Evolutionary conservation across 1,284 basidiomycete genomes (phyloP).

Genomic region (Ceratorhiza oryzae-sativae): DNA sequence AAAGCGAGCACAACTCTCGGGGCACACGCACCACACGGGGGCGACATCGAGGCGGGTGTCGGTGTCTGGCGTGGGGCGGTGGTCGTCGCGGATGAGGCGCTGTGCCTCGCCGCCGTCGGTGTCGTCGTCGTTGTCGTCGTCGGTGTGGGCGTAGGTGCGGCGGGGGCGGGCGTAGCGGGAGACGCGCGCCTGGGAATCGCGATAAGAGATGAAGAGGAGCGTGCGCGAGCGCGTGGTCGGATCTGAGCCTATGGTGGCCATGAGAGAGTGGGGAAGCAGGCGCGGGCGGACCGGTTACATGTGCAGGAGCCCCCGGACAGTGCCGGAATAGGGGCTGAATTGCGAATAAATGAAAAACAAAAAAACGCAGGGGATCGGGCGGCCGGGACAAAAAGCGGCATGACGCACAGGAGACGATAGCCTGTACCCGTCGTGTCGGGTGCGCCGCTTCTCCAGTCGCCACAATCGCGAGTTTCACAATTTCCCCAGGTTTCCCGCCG

Average conservation of each 20-base stretch:
- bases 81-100: constrained; percentile 64
- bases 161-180: constrained; percentile 49
- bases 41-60: constrained; percentile 61
- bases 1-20: constrained; percentile 37
- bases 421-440: too few species aligned
- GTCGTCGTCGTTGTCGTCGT: constrained; percentile 49
- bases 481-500: not conserved
- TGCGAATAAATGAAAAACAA: not conserved
- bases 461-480: not conserved
- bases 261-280: not conserved
- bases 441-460: too few species aligned
- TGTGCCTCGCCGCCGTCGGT: constrained; percentile 59
- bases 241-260: constrained; percentile 23
- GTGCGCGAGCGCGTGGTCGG: constrained; percentile 82
- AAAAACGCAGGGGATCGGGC: constrained; percentile 13
- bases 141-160: constrained; percentile 47
- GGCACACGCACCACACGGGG: too few species aligned
- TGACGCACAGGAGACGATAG: too few species aligned
- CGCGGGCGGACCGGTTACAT: constrained; percentile 15
- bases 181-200: constrained; percentile 73
- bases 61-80: constrained; percentile 45
- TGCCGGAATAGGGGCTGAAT: constrained; percentile 23
- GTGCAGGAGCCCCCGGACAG: constrained; percentile 13
- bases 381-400: constrained; percentile 6
- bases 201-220: constrained; percentile 92